Percentiles rank a stretch among this genome's conserved stretches.
Conservation (phyloP, 1,284 basidiomycete species). For the Ceratobasidium sp. region DNA sequence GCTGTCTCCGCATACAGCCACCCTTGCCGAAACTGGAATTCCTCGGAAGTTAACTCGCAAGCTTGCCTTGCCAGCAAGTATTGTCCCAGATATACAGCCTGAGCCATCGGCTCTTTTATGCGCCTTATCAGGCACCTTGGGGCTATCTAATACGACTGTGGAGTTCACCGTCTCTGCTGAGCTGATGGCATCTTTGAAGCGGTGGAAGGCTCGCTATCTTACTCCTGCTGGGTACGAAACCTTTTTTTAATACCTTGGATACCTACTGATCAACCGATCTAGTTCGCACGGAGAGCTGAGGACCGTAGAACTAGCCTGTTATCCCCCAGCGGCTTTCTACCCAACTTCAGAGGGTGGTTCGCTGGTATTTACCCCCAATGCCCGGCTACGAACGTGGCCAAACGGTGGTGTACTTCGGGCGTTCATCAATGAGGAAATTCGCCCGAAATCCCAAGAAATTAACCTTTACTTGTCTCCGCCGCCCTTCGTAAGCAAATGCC, state of each 20-base stretch:
- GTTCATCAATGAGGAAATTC: slow-evolving; percentile 1
- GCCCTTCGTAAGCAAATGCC: slow-evolving; percentile 19
- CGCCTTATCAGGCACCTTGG: background rate
- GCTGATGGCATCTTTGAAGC: slow-evolving; percentile 13
- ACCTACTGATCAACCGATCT: background rate
- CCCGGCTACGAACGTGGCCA: slow-evolving; percentile 23
- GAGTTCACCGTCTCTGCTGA: slow-evolving; percentile 24
- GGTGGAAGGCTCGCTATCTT: slow-evolving; percentile 28
- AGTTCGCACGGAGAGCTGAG: slow-evolving; percentile 29
- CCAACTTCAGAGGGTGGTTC: background rate
- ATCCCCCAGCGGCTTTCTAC: slow-evolving; percentile 10
- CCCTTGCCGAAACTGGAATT: background rate
- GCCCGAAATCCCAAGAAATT: background rate
- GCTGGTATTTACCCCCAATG: slow-evolving; percentile 15
- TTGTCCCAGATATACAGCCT: background rate
- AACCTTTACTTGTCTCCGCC: slow-evolving; percentile 26
- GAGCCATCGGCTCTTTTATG: slow-evolving; percentile 20
- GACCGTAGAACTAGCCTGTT: slow-evolving; percentile 24
- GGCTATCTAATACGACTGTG: background rate
- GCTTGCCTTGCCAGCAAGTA: background rate
- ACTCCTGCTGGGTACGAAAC: slow-evolving; percentile 16
- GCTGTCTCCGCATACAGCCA: background rate
- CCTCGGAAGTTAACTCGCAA: background rate
- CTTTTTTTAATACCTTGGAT: background rate
- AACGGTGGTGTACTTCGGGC: slow-evolving; percentile 29